These are phyloP conservation scores for Mucor ambiguus DNA, from an alignment of 371 early-diverging fungal genomes.

Conservation along the genomic window DNA sequence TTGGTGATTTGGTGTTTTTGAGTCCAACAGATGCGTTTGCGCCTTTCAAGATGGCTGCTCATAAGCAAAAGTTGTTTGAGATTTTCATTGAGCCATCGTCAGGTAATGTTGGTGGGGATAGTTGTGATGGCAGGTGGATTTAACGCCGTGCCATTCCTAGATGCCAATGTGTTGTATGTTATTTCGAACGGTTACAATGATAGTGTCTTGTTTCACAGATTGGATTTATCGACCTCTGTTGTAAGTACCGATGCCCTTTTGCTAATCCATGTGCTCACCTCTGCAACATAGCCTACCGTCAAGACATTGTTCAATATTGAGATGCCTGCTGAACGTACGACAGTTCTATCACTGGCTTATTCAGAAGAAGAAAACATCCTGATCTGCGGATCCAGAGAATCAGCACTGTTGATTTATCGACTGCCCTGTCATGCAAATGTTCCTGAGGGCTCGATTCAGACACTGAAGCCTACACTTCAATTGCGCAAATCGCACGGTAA, in stretches of 20 bases:
- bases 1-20: slow-evolving; percentile 57
- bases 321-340: slow-evolving; percentile 51
- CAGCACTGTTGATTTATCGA: slow-evolving; percentile 58
- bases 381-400: slow-evolving; percentile 65
- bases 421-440: slow-evolving; percentile 24
- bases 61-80: slow-evolving; percentile 54
- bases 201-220: slow-evolving; percentile 39
- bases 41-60: slow-evolving; percentile 48
- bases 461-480: slow-evolving; percentile 36
- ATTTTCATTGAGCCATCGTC: slow-evolving; percentile 45
- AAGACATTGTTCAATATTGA: slow-evolving; percentile 45
- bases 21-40: slow-evolving; percentile 52
- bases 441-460: not conserved
- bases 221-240: slow-evolving; percentile 26
- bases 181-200: slow-evolving; percentile 48
- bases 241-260: slow-evolving; percentile 13
- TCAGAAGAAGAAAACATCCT: slow-evolving; percentile 48
- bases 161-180: slow-evolving; percentile 40
- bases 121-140: too few relatives aligned
- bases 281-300: slow-evolving; percentile 36
- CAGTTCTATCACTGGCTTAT: slow-evolving; percentile 51
- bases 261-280: not conserved
- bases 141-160: slow-evolving; percentile 12
- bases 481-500: slow-evolving; percentile 48
- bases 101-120: slow-evolving; percentile 15